Conservation (phyloP, 1,139 yeast genomes). For the Candida sojae region DNA sequence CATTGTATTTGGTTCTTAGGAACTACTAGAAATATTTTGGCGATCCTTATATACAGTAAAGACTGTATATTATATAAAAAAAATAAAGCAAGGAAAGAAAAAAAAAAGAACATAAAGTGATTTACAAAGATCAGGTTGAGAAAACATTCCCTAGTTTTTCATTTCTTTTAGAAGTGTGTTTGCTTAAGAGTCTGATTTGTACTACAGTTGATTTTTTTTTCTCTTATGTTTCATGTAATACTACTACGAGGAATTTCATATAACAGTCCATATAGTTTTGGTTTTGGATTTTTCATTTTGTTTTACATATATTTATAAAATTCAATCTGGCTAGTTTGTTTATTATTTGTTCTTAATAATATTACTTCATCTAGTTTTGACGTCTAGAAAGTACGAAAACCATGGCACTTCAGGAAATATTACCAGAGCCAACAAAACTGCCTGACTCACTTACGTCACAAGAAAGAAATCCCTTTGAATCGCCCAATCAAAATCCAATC, state of each 20-base stretch:
- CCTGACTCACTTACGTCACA: not conserved
- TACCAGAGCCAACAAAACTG: not conserved
- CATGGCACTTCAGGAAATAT: not conserved
- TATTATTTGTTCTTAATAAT: too few species aligned
- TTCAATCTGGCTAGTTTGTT: too few species aligned
- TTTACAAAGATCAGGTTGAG: not conserved
- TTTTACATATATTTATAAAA: too few species aligned
- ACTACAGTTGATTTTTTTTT: too few species aligned
- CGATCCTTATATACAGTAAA: not conserved
- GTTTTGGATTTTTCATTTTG: too few species aligned
- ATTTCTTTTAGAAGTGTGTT: not conserved
- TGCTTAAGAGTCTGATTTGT: too few species aligned
- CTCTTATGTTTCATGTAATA: too few species aligned
- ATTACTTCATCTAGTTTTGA: not conserved
- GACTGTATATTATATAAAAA: too few species aligned
- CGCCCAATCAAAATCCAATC: not conserved
- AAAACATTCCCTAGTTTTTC: constrained; percentile 1
- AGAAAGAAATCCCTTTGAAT: not conserved
- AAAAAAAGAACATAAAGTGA: not conserved
- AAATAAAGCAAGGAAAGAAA: not conserved
- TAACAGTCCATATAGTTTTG: too few species aligned
- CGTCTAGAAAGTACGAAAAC: too few species aligned
- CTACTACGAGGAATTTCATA: too few species aligned
- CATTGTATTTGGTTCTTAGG: not conserved
- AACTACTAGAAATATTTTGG: not conserved